Conservation (phyloP, 2,329 filamentous ascomycete species). For the Aspergillus vadensis region DNA sequence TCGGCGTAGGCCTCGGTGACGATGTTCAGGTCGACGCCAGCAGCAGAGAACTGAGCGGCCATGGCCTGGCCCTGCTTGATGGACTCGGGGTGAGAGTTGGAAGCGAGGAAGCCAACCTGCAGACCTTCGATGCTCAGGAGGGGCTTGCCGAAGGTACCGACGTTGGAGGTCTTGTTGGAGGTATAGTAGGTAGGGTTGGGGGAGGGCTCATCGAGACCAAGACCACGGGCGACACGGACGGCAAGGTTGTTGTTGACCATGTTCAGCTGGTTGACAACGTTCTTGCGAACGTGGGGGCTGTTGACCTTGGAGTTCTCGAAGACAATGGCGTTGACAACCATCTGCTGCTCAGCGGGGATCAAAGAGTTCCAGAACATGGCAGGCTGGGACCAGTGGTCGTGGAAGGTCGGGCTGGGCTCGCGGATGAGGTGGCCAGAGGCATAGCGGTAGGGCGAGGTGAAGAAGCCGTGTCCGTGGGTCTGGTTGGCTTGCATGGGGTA, state of each 20-base stretch:
- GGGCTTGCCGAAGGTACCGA: slow-evolving; percentile 61
- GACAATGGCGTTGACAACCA: slow-evolving; percentile 71
- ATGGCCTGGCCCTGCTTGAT: slow-evolving; percentile 64
- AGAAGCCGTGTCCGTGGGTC: slow-evolving; percentile 66
- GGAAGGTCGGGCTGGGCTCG: slow-evolving; percentile 62
- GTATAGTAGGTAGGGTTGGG: slow-evolving; percentile 68
- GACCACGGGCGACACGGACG: slow-evolving; percentile 61
- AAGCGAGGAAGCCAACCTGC: slow-evolving; percentile 64
- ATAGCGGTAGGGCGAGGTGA: slow-evolving; percentile 63
- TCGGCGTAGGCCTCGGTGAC: slow-evolving; percentile 60
- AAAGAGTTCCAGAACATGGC: slow-evolving; percentile 75
- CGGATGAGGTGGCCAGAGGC: slow-evolving; percentile 58
- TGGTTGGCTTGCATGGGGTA: slow-evolving; percentile 68
- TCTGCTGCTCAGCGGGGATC: slow-evolving; percentile 65
- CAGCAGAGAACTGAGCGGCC: slow-evolving; percentile 40
- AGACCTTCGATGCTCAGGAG: slow-evolving; percentile 65
- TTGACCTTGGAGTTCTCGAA: slow-evolving; percentile 67
- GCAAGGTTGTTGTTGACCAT: slow-evolving; percentile 68
- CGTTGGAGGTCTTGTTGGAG: slow-evolving; percentile 63
- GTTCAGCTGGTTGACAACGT: slow-evolving; percentile 70
- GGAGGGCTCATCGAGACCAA: slow-evolving; percentile 61
- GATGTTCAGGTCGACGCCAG: slow-evolving; percentile 59
- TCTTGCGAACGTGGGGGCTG: slow-evolving; percentile 61
- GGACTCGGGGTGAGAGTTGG: slow-evolving; percentile 45
- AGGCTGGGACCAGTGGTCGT: slow-evolving; percentile 71